Percentiles rank a stretch among this genome's conserved stretches.
Evolutionary conservation across 208 protist genomes (phyloP).

Genomic region (Trypanosoma cruzi): DNA sequence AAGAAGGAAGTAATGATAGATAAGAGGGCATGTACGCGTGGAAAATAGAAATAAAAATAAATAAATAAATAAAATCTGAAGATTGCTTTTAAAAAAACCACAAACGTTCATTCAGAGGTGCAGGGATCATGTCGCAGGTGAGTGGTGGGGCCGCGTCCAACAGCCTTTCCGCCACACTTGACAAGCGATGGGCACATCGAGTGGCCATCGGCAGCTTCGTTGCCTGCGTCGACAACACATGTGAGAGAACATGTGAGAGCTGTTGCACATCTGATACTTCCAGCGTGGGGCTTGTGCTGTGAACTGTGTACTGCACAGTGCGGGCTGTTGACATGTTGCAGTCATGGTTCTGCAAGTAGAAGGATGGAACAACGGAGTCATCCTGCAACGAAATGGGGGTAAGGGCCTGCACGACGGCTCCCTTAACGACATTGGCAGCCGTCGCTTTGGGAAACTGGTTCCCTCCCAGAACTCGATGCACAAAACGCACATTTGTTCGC

Average conservation of each 20-base stretch:
- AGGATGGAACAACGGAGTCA: conserved; percentile 51
- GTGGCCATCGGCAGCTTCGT: conserved; percentile 93
- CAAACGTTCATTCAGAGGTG: conserved; percentile 59
- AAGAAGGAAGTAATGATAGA: not conserved
- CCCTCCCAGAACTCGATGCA: conserved; percentile 31
- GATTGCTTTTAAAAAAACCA: conserved; percentile 77
- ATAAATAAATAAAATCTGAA: conserved; percentile 2
- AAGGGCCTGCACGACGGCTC: conserved; percentile 66
- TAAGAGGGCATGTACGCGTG: not conserved
- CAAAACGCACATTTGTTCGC: conserved; percentile 88
- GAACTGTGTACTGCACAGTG: conserved; percentile 82
- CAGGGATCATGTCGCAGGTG: conserved; percentile 71
- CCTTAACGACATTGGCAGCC: conserved; percentile 75
- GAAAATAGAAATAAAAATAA: conserved; percentile 15
- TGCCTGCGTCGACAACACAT: conserved; percentile 64
- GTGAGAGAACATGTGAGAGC: conserved; percentile 71
- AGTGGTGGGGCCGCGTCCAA: conserved; percentile 79
- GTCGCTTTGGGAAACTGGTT: not conserved
- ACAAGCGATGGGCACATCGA: conserved; percentile 81
- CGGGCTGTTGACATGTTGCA: conserved; percentile 86
- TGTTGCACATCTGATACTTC: conserved; percentile 81
- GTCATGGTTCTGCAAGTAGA: conserved; percentile 90
- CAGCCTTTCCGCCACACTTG: conserved; percentile 72
- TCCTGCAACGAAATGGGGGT: conserved; percentile 52
- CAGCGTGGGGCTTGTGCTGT: conserved; percentile 69